phyloP scores from a whole-genome alignment of 2,329 filamentous ascomycete genomes.

The Kalmusia sp. region DNA sequence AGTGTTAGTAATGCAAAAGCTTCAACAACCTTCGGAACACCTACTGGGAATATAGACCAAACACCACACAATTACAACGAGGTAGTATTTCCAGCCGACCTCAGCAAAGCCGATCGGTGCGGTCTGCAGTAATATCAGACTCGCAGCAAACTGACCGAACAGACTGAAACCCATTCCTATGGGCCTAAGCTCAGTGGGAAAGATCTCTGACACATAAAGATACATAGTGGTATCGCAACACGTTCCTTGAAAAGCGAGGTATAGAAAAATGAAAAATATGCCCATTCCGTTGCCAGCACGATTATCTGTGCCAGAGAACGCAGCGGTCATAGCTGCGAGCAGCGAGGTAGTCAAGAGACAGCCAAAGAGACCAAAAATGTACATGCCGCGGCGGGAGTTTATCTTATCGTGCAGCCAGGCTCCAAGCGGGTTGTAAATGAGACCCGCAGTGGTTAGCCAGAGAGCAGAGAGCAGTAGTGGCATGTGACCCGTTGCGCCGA shows the following conservation, averaged over 20 bases:
- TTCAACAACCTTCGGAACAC: not conserved
- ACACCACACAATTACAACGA: conserved; percentile 19
- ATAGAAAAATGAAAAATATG: conserved; percentile 53
- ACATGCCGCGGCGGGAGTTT: conserved; percentile 20
- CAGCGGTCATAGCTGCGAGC: conserved; percentile 43
- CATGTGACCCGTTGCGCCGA: conserved; percentile 51
- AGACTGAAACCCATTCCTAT: conserved; percentile 61
- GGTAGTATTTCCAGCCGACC: conserved; percentile 54
- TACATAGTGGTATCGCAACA: conserved; percentile 43
- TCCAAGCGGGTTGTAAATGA: conserved; percentile 35
- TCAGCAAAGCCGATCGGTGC: conserved; percentile 35
- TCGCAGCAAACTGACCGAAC: conserved; percentile 47
- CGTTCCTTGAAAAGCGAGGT: conserved; percentile 54
- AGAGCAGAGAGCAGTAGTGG: conserved; percentile 50
- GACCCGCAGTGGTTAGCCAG: conserved; percentile 53
- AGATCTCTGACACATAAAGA: conserved; percentile 42
- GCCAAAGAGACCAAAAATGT: conserved; percentile 42
- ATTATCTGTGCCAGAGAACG: conserved; percentile 49
- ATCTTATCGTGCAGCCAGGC: conserved; percentile 24
- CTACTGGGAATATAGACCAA: conserved; percentile 32
- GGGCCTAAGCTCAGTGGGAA: conserved; percentile 52
- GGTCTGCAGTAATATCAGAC: conserved; percentile 56
- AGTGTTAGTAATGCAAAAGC: not conserved
- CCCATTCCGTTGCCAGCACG: conserved; percentile 50
- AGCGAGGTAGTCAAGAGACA: conserved; percentile 21